phyloP scores from a whole-genome alignment of 2,329 filamentous ascomycete species.

The Dactylellina cionopaga region DNA sequence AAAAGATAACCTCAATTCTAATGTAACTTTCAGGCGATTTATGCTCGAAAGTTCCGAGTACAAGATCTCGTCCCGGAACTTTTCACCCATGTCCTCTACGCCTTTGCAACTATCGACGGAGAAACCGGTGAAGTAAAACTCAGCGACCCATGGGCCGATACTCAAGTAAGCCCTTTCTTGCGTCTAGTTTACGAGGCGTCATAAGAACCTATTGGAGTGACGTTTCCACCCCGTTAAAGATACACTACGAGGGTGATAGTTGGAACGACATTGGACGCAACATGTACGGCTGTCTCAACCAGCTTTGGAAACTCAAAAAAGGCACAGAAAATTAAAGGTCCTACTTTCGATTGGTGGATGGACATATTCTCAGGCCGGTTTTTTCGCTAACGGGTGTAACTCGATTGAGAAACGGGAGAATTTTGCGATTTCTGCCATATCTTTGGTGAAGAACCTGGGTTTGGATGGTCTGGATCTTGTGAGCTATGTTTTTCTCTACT shows the following conservation, averaged over 20 bases:
- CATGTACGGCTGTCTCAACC: conserved; percentile 80
- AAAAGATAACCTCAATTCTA: too few relatives aligned
- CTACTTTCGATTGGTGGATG: conserved; percentile 85
- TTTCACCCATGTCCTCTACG: conserved; percentile 86
- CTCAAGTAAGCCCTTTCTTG: background rate
- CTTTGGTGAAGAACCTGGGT: conserved; percentile 80
- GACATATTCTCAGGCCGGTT: conserved; percentile 72
- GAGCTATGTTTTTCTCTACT: background rate
- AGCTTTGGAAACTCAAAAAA: conserved; percentile 78
- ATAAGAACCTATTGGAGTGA: background rate
- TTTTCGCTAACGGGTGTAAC: conserved; percentile 73
- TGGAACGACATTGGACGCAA: conserved; percentile 67
- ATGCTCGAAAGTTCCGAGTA: conserved; percentile 80
- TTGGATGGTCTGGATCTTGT: conserved; percentile 75
- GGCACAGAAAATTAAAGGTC: conserved; percentile 78
- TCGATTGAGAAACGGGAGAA: conserved; percentile 68
- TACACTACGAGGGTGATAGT: background rate
- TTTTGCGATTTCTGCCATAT: conserved; percentile 78
- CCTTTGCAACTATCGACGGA: conserved; percentile 6
- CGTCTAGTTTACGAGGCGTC: too few relatives aligned
- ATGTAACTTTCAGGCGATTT: background rate
- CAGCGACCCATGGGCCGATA: background rate
- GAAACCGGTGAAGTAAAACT: background rate
- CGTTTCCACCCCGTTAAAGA: background rate
- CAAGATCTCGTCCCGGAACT: conserved; percentile 82